These are phyloP conservation scores for Symbiodinium pilosum DNA, from an alignment of 73 alveolate genomes.

Conservation along the genomic window DNA sequence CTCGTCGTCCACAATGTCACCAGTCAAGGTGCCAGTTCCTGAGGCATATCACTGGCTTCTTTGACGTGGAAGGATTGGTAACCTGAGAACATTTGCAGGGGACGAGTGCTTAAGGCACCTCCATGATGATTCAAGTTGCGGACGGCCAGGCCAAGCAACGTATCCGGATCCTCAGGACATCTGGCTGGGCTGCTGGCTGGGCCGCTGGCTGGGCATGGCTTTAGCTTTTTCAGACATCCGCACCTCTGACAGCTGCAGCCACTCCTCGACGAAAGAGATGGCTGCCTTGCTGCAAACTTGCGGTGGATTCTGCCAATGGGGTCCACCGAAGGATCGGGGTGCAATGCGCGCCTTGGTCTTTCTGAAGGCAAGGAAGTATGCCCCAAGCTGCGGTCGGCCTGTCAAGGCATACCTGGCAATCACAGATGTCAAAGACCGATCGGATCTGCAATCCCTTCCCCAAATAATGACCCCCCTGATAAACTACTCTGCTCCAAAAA, in stretches of 20 bases:
- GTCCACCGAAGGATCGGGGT: too few species aligned
- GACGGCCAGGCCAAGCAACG: slow-evolving; percentile 29
- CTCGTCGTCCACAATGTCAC: slow-evolving; percentile 7
- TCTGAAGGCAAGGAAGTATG: slow-evolving; percentile 82
- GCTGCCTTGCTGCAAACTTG: too few species aligned
- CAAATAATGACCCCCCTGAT: neutral
- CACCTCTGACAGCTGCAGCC: slow-evolving; percentile 79
- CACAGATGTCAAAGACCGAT: too few species aligned
- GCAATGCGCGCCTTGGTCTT: slow-evolving; percentile 48
- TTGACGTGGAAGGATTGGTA: too few species aligned
- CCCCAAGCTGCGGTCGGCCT: slow-evolving; percentile 89
- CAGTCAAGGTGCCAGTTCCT: slow-evolving; percentile 1
- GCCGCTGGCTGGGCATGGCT: too few species aligned
- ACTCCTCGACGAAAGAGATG: slow-evolving; percentile 56
- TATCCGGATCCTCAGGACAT: slow-evolving; percentile 22
- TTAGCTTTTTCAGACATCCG: neutral
- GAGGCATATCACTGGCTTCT: too few species aligned
- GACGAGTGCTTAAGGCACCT: neutral
- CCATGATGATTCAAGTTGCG: neutral
- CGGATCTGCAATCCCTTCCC: neutral
- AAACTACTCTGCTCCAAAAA: too few species aligned
- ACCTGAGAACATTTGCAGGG: too few species aligned
- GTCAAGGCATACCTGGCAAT: slow-evolving; percentile 55
- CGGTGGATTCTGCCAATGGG: too few species aligned
- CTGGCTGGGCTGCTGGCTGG: too few species aligned